Evolutionary conservation across 495 filamentous ascomycete species (phyloP).

Genomic region (Filosporella fistucella): DNA sequence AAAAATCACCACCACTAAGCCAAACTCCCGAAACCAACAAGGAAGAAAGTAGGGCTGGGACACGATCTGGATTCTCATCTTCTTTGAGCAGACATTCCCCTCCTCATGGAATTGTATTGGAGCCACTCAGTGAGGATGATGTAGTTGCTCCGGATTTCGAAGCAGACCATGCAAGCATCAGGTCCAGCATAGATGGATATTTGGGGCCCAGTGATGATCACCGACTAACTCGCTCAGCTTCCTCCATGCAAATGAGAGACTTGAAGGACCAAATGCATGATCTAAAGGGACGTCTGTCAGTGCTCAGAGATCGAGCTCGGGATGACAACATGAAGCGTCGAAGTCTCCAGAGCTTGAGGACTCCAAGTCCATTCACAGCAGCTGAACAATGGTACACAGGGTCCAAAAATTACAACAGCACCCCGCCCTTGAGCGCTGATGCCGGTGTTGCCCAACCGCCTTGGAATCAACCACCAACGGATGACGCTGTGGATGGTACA

Average conservation of each 20-base stretch:
- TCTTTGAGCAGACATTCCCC: conserved; percentile 11
- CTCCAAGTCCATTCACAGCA: conserved; percentile 79
- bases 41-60: not conserved
- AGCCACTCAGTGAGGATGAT: conserved; percentile 31
- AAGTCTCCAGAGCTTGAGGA: conserved; percentile 79
- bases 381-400: conserved; percentile 72
- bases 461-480: conserved; percentile 20
- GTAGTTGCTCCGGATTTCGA: conserved; percentile 22
- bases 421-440: conserved; percentile 29
- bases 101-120: conserved; percentile 19
- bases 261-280: conserved; percentile 92
- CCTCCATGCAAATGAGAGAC: conserved; percentile 71
- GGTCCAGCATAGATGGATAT: conserved; percentile 15
- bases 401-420: conserved; percentile 36
- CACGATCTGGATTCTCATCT: conserved; percentile 7
- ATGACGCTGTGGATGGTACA: conserved; percentile 25
- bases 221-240: conserved; percentile 43
- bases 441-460: conserved; percentile 29
- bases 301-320: conserved; percentile 72
- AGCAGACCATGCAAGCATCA: conserved; percentile 7
- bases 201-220: conserved; percentile 20
- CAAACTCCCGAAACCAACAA: conserved; percentile 10
- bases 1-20: conserved; percentile 3
- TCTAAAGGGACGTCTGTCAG: conserved; percentile 86
- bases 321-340: conserved; percentile 78